Evolutionary conservation across 2,329 filamentous ascomycete species (phyloP), one percentile per base, ranked within the genome.

Genomic region (Diaporthe sp.): DNA sequence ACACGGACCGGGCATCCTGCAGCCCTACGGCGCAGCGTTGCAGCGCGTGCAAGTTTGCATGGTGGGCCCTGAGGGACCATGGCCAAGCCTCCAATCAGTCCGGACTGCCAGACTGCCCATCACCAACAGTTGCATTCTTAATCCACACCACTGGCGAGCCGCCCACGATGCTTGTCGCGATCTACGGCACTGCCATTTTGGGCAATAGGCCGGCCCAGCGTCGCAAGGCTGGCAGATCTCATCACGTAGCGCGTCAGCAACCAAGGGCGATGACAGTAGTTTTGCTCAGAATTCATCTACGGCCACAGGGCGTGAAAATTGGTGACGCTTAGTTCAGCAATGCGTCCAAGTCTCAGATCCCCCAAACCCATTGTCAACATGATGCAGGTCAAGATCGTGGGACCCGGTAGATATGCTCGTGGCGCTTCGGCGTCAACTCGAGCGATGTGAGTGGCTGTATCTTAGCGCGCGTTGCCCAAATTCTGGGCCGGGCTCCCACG

Each of bases 391-490:
- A 55, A 42, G 25, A 37, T 65, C 22, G 25, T 63, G 44, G 22
- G 58, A n/a, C 58, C 37, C 39, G 9, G 37, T 20, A 34, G 34
- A 61, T 39, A 58, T 20, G n/a, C 20, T 13, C 12, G n/a, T 63
- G 47, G 71, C 71, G 71, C 71, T 63, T 65, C 71, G 58, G 71
- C 71, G 71, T 73, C 71, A 73, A 73, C 34, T 73, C 28, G 47
- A 49, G 47, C 17, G 58, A 49, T 65, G 34, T 65, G 58, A 73
- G 58, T 73, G 71, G 71, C 58, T 73, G 47, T 25, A 42, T 15
- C 17, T 60, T 44, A 65, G 71, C 58, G 71, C 71, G 58, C 71
- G 12, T 44, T 42, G 34, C 34, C 34, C 22, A 39, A 42, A 44
- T 44, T n/a, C 47, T 73, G 71, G 58, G 71, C 51, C 71, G 12